Evolutionary conservation across 805 yeast genomes (phyloP), one percentile per base, ranked within the genome.

Genomic region (Maudiozyma barnettii): DNA sequence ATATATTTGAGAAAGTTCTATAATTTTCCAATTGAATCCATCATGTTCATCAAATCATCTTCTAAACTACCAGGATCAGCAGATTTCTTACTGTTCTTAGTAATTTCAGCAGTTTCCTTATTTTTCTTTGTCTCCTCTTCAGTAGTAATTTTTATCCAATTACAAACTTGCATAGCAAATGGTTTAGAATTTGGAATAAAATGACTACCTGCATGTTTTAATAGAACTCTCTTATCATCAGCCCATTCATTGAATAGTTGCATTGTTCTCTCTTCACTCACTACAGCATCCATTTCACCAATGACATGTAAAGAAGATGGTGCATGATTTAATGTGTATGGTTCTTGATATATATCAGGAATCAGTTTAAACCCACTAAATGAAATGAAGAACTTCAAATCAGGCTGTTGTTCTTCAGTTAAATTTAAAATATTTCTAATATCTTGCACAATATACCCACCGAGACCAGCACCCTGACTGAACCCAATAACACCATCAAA

Each of bases 121-220:
- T 35, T 14, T 33, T 26, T 35, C 14, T 23, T 29, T 6, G 30
- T 14, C 12, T 21, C 43, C n/a, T 44, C 22, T 7, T 19, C 43
- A 35, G 45, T 46, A 8, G 16, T 35, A 29, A 38, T 47, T 51
- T 40, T 48, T 23, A 69, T 56, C 74, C 74, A 70, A 31, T 54
- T 52, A 16, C 64, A 42, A 8, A 69, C 61, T 43, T 66, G 65
- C 7, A 54, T 43, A 1, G 66, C 67, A 47, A 65, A 68, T 16
- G 50, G 59, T 48, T 83, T 84, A 4, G 87, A 77, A 59, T 85
- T 87, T n/a, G 99, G 99, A 36, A 91, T 95, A 60, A 82, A 91
- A 61, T 91, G 99, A 1, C 96, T 96, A 45, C 98, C 98, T 4
- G 97, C 95, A 60, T 91, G 99, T 51, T 76, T 82, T 48, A 89